phyloP scores from a whole-genome alignment of 352 stramenopile genomes.

The Discostella stelligera region DNA sequence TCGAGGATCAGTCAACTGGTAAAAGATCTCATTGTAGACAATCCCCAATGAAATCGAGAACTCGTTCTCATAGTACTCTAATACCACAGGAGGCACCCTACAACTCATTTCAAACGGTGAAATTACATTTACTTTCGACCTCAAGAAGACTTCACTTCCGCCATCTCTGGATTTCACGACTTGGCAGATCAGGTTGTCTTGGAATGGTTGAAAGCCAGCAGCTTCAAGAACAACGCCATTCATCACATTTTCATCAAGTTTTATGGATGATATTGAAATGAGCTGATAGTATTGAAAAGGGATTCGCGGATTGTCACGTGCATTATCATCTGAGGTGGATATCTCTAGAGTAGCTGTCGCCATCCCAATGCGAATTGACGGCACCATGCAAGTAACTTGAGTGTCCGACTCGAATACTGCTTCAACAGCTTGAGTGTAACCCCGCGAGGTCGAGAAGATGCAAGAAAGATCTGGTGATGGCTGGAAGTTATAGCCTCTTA shows the following conservation, averaged over 20 bases:
- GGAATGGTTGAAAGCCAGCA: conserved; percentile 4
- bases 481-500: conserved; percentile 33
- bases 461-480: conserved; percentile 38
- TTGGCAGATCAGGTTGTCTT: conserved; percentile 4
- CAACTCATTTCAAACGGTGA: conserved; percentile 11
- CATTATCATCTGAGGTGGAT: conserved; percentile 14
- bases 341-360: conserved; percentile 12
- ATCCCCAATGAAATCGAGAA: conserved; percentile 14
- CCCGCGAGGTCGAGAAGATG: conserved; percentile 19
- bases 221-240: neutral
- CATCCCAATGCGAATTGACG: neutral
- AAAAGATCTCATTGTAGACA: conserved; percentile 1
- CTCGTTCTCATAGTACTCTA: neutral
- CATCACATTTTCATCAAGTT: neutral
- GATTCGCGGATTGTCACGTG: conserved; percentile 6
- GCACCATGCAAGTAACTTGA: conserved; percentile 14
- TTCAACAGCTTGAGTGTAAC: conserved; percentile 6
- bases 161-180: neutral
- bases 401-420: conserved; percentile 24
- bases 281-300: conserved; percentile 13
- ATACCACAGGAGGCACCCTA: neutral
- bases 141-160: neutral
- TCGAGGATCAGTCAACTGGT: conserved; percentile 6
- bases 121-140: neutral
- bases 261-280: neutral